phyloP scores from a whole-genome alignment of 2,329 filamentous ascomycete genomes.

The Phaeoacremonium minimum region DNA sequence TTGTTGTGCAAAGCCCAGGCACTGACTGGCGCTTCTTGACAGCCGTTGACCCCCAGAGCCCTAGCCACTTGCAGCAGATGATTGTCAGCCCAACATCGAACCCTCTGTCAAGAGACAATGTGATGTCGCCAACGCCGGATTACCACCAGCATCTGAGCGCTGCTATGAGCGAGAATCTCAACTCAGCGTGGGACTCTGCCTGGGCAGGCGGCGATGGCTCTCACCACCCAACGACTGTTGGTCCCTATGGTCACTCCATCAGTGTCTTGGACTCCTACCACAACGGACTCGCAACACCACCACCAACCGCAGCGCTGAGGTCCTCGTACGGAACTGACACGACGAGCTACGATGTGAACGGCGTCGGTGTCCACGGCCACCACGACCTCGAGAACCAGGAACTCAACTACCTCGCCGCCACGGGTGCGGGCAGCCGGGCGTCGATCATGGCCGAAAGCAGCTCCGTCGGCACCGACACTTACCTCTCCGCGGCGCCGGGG shows the following conservation, averaged over 20 bases:
- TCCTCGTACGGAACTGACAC: conserved; percentile 43
- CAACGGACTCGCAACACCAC: conserved; percentile 52
- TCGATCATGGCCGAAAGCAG: conserved; percentile 14
- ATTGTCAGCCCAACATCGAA: conserved; percentile 26
- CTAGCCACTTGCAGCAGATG: conserved; percentile 48
- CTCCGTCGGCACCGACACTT: conserved; percentile 15
- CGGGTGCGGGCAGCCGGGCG: conserved; percentile 14
- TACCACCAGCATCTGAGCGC: conserved; percentile 49
- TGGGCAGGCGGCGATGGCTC: conserved; percentile 7
- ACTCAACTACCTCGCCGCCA: conserved; percentile 16
- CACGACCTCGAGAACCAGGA: conserved; percentile 24
- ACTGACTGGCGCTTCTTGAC: conserved; percentile 61
- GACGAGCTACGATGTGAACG: conserved; percentile 32
- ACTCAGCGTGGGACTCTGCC: conserved; percentile 37
- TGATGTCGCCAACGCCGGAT: conserved; percentile 50
- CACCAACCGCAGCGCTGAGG: conserved; percentile 47
- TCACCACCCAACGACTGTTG: conserved; percentile 10
- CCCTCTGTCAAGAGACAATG: conserved; percentile 27
- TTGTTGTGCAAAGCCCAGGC: conserved; percentile 44
- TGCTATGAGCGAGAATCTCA: conserved; percentile 54
- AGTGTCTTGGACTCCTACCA: conserved; percentile 46
- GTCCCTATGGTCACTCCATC: conserved; percentile 11
- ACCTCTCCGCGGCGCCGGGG: conserved; percentile 15
- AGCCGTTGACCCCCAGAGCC: conserved; percentile 55
- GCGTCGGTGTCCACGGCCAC: conserved; percentile 13